Conservation (phyloP, 106 monocot genomes). For the Xerophyta viscosa region DNA sequence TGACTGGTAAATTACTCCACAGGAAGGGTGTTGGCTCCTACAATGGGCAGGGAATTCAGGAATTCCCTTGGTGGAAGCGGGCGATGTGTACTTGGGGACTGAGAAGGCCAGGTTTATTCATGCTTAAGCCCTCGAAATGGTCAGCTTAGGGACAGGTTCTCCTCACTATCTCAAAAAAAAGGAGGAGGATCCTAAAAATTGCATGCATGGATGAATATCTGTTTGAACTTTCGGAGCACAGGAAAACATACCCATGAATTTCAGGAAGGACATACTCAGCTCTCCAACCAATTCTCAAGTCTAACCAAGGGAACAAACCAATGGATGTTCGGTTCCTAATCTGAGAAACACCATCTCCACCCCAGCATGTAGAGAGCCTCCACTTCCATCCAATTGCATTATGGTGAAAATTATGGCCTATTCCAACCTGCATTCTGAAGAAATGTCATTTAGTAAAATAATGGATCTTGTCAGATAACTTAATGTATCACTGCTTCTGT, state of each 20-base stretch:
- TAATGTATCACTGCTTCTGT: too few species aligned
- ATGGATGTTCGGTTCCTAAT: constrained; percentile 70
- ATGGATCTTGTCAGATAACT: background rate
- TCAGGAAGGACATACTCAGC: constrained; percentile 95
- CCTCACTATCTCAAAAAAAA: too few species aligned
- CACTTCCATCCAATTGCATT: constrained; percentile 72
- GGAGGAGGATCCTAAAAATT: background rate
- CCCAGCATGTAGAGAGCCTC: constrained; percentile 68
- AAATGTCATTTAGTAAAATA: background rate
- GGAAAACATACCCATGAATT: constrained; percentile 68
- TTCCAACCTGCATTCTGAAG: constrained; percentile 40
- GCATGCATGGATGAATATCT: background rate
- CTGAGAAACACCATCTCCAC: constrained; percentile 75
- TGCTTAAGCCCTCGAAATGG: too few species aligned
- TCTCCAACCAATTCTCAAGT: constrained; percentile 87
- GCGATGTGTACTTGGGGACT: too few species aligned
- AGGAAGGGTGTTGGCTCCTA: too few species aligned
- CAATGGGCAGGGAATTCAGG: too few species aligned
- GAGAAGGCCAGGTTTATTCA: too few species aligned
- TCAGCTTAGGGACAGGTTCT: too few species aligned
- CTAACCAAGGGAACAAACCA: constrained; percentile 73
- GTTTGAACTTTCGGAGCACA: background rate
- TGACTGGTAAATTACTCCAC: too few species aligned
- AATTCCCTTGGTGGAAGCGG: too few species aligned
- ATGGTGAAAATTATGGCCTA: constrained; percentile 54